Percentiles rank a stretch among this genome's conserved stretches.
Conservation (phyloP, 2,329 filamentous ascomycete genomes). For the Penicillium crustosum region DNA sequence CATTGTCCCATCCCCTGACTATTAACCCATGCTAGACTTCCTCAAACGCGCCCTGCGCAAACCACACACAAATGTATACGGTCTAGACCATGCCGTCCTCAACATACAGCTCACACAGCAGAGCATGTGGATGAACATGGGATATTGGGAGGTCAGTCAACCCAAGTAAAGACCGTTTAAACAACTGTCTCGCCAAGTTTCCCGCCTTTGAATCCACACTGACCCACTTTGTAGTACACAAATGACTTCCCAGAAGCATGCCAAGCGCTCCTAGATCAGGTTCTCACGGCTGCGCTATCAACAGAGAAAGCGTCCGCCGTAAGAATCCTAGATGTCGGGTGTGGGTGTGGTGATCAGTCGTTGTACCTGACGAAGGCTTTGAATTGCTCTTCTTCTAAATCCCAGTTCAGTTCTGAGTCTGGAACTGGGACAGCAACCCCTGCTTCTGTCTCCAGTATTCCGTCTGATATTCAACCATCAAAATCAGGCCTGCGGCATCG, state of each 20-base stretch:
- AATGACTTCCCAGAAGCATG: conserved; percentile 50
- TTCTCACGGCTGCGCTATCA: conserved; percentile 50
- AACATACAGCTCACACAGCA: conserved; percentile 50
- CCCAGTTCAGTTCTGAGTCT: not conserved
- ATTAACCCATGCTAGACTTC: conserved; percentile 5
- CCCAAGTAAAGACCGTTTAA: not conserved
- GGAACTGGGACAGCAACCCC: not conserved
- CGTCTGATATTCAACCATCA: not conserved
- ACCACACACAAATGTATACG: conserved; percentile 41
- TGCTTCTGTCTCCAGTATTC: not conserved
- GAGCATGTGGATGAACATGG: conserved; percentile 66
- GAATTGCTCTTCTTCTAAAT: conserved; percentile 8
- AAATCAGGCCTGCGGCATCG: not conserved
- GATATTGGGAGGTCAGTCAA: conserved; percentile 54
- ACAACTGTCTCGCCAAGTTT: not conserved
- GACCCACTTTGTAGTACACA: conserved; percentile 25
- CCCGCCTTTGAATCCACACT: not conserved
- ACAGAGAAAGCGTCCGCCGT: conserved; percentile 10
- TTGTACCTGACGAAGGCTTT: conserved; percentile 44
- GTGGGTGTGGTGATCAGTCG: conserved; percentile 61
- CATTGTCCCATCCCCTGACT: not conserved
- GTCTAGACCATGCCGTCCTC: conserved; percentile 57
- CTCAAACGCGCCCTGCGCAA: conserved; percentile 12
- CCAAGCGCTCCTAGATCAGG: conserved; percentile 49
- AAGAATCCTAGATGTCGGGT: conserved; percentile 53